Evolutionary conservation across 2,329 filamentous ascomycete genomes (phyloP).

Genomic region (Botrytis pseudocinerea): DNA sequence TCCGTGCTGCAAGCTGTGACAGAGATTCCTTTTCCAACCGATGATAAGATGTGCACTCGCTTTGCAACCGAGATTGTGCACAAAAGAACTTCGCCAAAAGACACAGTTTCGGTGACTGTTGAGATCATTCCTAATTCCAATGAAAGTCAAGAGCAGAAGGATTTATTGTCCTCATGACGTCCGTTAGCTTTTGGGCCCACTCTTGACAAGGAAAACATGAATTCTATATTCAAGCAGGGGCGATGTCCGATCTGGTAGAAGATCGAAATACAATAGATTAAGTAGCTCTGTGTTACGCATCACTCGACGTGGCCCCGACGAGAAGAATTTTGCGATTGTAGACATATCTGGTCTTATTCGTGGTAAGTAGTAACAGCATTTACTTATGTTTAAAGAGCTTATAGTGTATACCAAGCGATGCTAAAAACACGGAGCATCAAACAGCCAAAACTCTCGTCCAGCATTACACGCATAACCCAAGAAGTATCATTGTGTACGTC

Average conservation of each 20-base stretch:
- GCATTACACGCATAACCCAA: conserved; percentile 44
- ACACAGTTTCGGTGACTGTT: conserved; percentile 20
- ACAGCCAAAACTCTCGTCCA: conserved; percentile 31
- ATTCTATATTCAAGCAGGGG: conserved; percentile 4
- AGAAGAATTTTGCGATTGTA: conserved; percentile 33
- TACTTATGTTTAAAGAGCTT: neutral
- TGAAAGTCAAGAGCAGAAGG: conserved; percentile 21
- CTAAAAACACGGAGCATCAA: conserved; percentile 23
- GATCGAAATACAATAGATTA: conserved; percentile 19
- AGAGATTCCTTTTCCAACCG: conserved; percentile 43
- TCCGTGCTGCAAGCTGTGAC: conserved; percentile 43
- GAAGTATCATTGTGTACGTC: conserved; percentile 45
- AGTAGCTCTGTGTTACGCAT: conserved; percentile 29
- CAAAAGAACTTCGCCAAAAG: conserved; percentile 27
- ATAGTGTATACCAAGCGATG: neutral
- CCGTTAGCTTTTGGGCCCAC: neutral
- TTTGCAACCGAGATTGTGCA: conserved; percentile 49
- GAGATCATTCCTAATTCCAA: conserved; percentile 13
- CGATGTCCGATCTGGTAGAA: neutral
- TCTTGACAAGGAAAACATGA: conserved; percentile 11
- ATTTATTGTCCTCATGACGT: neutral
- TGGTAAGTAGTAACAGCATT: conserved; percentile 19
- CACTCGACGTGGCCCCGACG: conserved; percentile 28
- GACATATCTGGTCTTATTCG: conserved; percentile 38
- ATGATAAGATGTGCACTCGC: conserved; percentile 45